Evolutionary conservation across 768 basidiomycete genomes (phyloP).

Genomic region (Auriculariales sp.): DNA sequence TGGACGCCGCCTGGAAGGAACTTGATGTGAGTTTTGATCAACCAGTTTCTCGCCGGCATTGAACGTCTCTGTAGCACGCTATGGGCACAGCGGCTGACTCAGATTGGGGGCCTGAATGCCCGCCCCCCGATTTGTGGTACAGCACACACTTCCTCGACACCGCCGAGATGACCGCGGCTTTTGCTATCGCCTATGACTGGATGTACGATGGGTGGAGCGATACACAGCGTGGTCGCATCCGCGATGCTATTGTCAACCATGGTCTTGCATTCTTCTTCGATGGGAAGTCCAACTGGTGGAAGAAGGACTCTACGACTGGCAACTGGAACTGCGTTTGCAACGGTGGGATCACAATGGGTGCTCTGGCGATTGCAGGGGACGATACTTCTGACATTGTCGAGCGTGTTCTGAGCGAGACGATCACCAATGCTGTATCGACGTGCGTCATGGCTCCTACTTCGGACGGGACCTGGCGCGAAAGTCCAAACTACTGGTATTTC

Average conservation of each 20-base stretch:
- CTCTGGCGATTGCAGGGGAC: constrained; percentile 81
- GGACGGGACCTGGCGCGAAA: constrained; percentile 91
- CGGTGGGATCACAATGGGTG: constrained; percentile 75
- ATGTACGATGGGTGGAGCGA: constrained; percentile 29
- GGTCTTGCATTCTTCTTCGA: constrained; percentile 55
- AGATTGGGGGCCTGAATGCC: constrained; percentile 53
- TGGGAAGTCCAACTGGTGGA: constrained; percentile 65
- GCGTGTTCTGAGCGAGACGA: constrained; percentile 48
- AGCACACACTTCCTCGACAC: constrained; percentile 23
- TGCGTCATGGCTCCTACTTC: constrained; percentile 47
- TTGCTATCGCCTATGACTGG: constrained; percentile 33
- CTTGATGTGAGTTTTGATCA: constrained; percentile 14
- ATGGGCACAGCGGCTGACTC: constrained; percentile 13
- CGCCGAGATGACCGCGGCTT: constrained; percentile 24
- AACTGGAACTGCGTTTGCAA: constrained; percentile 99
- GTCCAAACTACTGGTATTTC: constrained; percentile 86
- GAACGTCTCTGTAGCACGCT: constrained; percentile 13
- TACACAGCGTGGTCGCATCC: constrained; percentile 20
- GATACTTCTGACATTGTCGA: constrained; percentile 60
- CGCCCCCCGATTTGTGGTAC: constrained; percentile 24
- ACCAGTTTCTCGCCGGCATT: background rate
- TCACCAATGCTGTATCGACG: constrained; percentile 61
- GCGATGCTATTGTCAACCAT: constrained; percentile 47
- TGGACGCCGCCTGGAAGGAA: constrained; percentile 25
- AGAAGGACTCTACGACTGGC: constrained; percentile 39